These are phyloP conservation scores for Boletus coccyginus DNA, from an alignment of 768 basidiomycete species.

Conservation along the genomic window DNA sequence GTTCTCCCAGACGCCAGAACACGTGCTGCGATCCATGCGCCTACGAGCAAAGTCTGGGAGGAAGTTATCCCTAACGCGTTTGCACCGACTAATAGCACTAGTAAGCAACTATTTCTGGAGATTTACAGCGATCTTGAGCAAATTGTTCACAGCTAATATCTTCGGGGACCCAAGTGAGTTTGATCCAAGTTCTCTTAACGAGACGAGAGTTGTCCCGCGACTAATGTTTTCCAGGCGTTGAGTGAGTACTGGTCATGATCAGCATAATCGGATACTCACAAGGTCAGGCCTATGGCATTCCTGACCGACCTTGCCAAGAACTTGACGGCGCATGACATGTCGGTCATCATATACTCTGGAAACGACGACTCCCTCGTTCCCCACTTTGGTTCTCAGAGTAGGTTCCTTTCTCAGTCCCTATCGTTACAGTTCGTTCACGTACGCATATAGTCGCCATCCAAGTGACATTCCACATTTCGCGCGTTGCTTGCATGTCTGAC, in stretches of 20 bases:
- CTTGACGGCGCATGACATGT: constrained; percentile 44
- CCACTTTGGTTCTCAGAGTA: constrained; percentile 62
- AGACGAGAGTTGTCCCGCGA: neutral
- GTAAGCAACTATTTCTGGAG: too few species aligned
- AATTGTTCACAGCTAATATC: constrained; percentile 1
- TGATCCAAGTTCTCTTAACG: neutral
- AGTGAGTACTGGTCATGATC: constrained; percentile 25
- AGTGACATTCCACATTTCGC: constrained; percentile 25
- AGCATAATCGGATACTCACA: constrained; percentile 1
- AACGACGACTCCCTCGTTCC: constrained; percentile 66
- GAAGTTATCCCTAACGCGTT: too few species aligned
- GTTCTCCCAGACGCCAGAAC: constrained; percentile 43
- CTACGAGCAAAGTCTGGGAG: too few species aligned
- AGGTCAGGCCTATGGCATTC: constrained; percentile 56
- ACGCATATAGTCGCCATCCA: constrained; percentile 49
- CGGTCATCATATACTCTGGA: constrained; percentile 58
- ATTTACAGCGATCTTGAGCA: too few species aligned
- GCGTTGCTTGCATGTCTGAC: neutral
- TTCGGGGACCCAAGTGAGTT: constrained; percentile 34
- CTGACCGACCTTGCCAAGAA: constrained; percentile 65
- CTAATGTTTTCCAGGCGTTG: constrained; percentile 24
- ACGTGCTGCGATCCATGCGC: too few species aligned
- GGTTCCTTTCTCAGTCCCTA: constrained; percentile 4
- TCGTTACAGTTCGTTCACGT: neutral
- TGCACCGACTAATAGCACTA: too few species aligned